Conservation (phyloP, 768 basidiomycete genomes). For the Candolleomyces aberdarensis region DNA sequence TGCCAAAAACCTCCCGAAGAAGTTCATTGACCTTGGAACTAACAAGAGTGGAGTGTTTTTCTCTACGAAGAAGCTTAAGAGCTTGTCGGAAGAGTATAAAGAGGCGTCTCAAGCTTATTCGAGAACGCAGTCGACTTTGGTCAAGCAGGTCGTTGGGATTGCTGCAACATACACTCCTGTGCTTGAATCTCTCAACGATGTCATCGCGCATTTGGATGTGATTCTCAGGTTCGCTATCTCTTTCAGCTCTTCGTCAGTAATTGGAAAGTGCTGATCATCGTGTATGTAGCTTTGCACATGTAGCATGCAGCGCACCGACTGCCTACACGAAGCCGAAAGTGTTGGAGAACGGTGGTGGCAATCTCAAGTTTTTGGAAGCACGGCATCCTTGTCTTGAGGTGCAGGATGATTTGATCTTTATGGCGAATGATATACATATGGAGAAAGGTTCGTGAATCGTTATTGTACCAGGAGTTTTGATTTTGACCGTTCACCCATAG, state of each 20-base stretch:
- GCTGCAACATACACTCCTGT: constrained; percentile 91
- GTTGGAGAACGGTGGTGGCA: constrained; percentile 83
- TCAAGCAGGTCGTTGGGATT: constrained; percentile 90
- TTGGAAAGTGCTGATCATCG: not conserved
- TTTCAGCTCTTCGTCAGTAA: not conserved
- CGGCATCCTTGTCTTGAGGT: constrained; percentile 96
- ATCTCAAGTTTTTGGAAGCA: constrained; percentile 77
- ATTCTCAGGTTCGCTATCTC: constrained; percentile 67
- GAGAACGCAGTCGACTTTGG: constrained; percentile 73
- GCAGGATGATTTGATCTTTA: constrained; percentile 93
- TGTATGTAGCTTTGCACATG: constrained; percentile 76
- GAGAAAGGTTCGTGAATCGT: constrained; percentile 71
- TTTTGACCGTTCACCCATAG: constrained; percentile 30
- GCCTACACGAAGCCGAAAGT: constrained; percentile 87
- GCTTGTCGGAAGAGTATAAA: constrained; percentile 66
- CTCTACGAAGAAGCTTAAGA: constrained; percentile 73
- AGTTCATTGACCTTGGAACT: constrained; percentile 81
- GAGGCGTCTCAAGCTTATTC: constrained; percentile 69
- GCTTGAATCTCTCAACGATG: constrained; percentile 76
- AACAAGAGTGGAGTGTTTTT: constrained; percentile 88
- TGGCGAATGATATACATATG: constrained; percentile 95
- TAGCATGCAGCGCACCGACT: constrained; percentile 82
- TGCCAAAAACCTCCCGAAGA: constrained; percentile 59
- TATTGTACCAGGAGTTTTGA: too few relatives aligned
- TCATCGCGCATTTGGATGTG: constrained; percentile 90